Conservation (phyloP, 1,139 yeast species). For the Kurtzmaniella quercitrusa region DNA sequence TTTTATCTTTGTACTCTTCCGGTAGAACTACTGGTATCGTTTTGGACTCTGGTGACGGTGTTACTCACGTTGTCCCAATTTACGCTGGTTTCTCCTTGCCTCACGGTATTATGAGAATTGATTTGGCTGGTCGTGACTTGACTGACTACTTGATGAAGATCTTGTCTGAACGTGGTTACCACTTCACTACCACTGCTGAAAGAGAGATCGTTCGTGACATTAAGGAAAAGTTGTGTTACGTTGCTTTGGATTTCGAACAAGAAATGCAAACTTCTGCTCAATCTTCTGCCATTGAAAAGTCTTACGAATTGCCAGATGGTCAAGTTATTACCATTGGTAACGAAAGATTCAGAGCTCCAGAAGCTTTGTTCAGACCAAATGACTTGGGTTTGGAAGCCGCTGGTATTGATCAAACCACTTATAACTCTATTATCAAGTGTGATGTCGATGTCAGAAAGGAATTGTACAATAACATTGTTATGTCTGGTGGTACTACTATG, state of each 20-base stretch:
- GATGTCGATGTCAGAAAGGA: slow-evolving; percentile 99
- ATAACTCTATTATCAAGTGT: slow-evolving; percentile 99
- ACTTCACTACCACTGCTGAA: slow-evolving; percentile 98
- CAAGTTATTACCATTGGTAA: slow-evolving; percentile 99
- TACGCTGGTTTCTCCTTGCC: slow-evolving; percentile 99
- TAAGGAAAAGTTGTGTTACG: slow-evolving; percentile 98
- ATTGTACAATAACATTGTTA: slow-evolving; percentile 97
- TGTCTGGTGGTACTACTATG: slow-evolving; percentile 99
- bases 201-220: slow-evolving; percentile 99
- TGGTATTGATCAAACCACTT: slow-evolving; percentile 99
- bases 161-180: slow-evolving; percentile 97
- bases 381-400: slow-evolving; percentile 97
- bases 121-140: slow-evolving; percentile 99
- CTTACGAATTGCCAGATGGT: slow-evolving; percentile 99
- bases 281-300: slow-evolving; percentile 96
- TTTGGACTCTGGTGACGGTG: slow-evolving; percentile 99
- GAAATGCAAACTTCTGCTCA: slow-evolving; percentile 99
- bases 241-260: slow-evolving; percentile 94
- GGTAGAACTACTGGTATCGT: slow-evolving; percentile 99
- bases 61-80: slow-evolving; percentile 99
- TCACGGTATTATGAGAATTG: slow-evolving; percentile 97
- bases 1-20: slow-evolving; percentile 93
- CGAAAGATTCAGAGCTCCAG: slow-evolving; percentile 99
- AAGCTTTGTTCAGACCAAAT: slow-evolving; percentile 98
- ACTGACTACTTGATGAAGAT: slow-evolving; percentile 99